Base-by-base conservation (phyloP, 1,139 yeast genomes). In the Candida tropicalis region DNA sequence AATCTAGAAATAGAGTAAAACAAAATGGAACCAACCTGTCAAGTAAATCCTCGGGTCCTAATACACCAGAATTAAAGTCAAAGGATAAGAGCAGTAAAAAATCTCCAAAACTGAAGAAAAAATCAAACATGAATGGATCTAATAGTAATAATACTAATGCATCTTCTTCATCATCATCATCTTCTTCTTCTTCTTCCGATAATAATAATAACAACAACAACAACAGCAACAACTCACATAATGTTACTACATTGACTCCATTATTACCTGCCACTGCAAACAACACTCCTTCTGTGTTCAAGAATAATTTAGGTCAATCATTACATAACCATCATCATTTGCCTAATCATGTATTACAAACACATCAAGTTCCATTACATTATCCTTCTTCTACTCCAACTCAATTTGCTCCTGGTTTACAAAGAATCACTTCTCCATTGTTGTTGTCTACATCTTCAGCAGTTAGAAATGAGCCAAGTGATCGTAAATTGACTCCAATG, bases 1-100 rank as follows among this genome's bases (percentile, higher is more conserved):
- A 90, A 65, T 84, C 95, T 37, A 77, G 97, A 58, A 90, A 90
- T 62, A 76, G 98, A 57, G 86, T 81, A 55, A 83, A 82, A 60
- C 80, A 77, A 52, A 57, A 54, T 45, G 39, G 43, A 11, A 54
- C 53, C 34, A 51, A 59, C 37, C 29, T 18, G 17, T 29, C 42
- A 23, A 62, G 65, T 28, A 59, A 57, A 43, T 48, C 58, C 20
- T 61, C 67, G 32, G 65, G 67, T 35, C 74, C 78, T 11, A 70
- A 70, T 47, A 73, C 78, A 12, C 79, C 79, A 0, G 77, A 73
- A 52, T 59, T 73, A 40, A 73, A 72, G 51, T 63, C 68, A 32
- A 70, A 70, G 48, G 76, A 70, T 44, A 56, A 55, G 34, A 48
- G 46, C 37, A 57, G 60, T 29, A 66, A 58, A 45, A 65, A 63